Evolutionary conservation across 225 moss, liverwort and hornwort species (phyloP).

Genomic region (Asterella californica): DNA sequence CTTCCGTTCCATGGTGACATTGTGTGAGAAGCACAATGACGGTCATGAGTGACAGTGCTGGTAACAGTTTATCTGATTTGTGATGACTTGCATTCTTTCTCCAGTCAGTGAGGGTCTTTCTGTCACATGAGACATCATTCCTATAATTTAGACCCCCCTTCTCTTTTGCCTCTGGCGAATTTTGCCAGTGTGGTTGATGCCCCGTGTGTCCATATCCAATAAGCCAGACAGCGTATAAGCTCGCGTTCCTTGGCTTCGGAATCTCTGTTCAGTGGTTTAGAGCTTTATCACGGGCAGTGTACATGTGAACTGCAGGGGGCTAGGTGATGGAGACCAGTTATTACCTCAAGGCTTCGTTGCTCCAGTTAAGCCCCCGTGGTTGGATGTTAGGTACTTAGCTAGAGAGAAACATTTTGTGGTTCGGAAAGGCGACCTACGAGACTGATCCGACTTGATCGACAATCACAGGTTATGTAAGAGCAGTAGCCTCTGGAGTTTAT

Average conservation of each 20-base stretch:
- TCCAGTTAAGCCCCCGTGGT: constrained; percentile 19
- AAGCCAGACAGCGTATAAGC: constrained; percentile 12
- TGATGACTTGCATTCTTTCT: constrained; percentile 24
- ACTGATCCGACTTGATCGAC: constrained; percentile 16
- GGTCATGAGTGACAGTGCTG: not conserved
- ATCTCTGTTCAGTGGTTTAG: not conserved
- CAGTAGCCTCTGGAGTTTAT: not conserved
- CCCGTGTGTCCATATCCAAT: constrained; percentile 1
- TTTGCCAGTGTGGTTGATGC: constrained; percentile 8
- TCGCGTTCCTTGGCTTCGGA: constrained; percentile 1
- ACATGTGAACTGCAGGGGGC: constrained; percentile 21
- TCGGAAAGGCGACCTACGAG: constrained; percentile 2
- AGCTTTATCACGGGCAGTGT: constrained; percentile 25
- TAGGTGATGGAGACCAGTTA: constrained; percentile 11
- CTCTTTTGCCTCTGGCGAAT: not conserved
- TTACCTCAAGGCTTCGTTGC: constrained; percentile 17
- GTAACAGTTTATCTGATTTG: constrained; percentile 13
- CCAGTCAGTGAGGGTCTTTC: constrained; percentile 15
- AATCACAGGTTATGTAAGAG: constrained; percentile 12
- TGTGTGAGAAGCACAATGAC: constrained; percentile 7
- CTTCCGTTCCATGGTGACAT: not conserved
- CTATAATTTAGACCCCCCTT: constrained; percentile 4
- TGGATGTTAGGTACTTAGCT: constrained; percentile 16
- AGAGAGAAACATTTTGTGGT: constrained; percentile 19
- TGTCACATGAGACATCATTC: constrained; percentile 1